phyloP scores from a whole-genome alignment of 169 alveolate species.

The Babesia bigemina region DNA sequence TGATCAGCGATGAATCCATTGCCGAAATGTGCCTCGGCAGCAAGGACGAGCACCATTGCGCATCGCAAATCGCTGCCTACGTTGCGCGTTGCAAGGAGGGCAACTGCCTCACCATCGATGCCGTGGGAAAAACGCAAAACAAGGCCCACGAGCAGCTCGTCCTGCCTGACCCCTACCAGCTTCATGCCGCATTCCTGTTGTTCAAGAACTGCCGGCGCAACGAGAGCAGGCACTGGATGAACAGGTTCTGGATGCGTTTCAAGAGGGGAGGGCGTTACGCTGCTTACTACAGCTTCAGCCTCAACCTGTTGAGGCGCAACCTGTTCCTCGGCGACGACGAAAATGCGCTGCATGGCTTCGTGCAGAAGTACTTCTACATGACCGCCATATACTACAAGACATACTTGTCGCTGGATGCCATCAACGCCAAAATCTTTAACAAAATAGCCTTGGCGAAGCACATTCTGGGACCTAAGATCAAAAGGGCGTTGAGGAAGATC shows the following conservation, averaged over 20 bases:
- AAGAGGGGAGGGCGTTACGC: slow-evolving; percentile 2
- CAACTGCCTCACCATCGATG: slow-evolving; percentile 48
- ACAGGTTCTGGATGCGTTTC: slow-evolving; percentile 21
- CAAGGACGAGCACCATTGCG: slow-evolving; percentile 26
- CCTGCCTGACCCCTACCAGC: slow-evolving; percentile 57
- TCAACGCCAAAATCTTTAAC: slow-evolving; percentile 12
- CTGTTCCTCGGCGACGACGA: background rate
- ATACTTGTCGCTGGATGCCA: background rate
- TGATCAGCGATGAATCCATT: background rate
- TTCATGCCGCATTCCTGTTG: slow-evolving; percentile 39
- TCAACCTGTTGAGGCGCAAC: slow-evolving; percentile 1
- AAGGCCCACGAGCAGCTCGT: slow-evolving; percentile 4
- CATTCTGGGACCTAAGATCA: slow-evolving; percentile 6
- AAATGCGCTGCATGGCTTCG: slow-evolving; percentile 30
- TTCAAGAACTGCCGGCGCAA: slow-evolving; percentile 42
- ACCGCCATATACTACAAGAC: slow-evolving; percentile 47
- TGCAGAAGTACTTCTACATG: slow-evolving; percentile 35
- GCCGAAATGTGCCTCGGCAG: slow-evolving; percentile 8
- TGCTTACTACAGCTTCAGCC: slow-evolving; percentile 20
- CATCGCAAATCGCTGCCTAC: slow-evolving; percentile 6
- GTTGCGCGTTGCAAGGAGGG: slow-evolving; percentile 39
- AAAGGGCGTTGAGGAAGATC: background rate
- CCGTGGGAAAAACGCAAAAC: slow-evolving; percentile 1
- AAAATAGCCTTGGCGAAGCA: background rate
- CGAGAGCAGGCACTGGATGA: background rate